Conservation (phyloP, 768 basidiomycete species). For the Mycena filopes region DNA sequence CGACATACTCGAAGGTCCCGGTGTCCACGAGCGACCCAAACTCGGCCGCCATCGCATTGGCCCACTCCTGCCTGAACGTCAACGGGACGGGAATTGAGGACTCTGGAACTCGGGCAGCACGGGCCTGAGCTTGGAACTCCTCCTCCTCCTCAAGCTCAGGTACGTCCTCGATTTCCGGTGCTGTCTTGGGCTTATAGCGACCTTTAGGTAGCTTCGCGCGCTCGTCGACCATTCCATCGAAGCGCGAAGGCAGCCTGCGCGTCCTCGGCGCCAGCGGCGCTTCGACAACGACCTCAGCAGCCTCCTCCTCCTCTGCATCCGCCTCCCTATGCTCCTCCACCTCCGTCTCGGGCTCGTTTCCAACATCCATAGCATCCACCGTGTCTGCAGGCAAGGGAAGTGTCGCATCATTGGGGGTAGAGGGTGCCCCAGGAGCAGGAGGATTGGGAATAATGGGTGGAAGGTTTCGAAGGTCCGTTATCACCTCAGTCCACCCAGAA, state of each 20-base stretch:
- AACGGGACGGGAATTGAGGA: constrained; percentile 2
- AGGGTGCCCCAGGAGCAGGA: background rate
- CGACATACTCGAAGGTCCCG: background rate
- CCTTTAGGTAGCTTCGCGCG: constrained; percentile 3
- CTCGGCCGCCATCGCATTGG: constrained; percentile 1
- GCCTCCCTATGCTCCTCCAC: background rate
- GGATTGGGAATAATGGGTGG: constrained; percentile 1
- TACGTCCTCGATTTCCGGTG: background rate
- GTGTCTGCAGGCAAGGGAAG: background rate
- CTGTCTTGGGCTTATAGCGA: background rate
- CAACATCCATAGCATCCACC: background rate
- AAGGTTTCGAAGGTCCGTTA: constrained; percentile 15
- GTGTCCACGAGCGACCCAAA: constrained; percentile 1
- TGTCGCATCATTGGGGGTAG: background rate
- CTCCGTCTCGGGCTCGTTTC: background rate
- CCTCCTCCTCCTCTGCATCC: background rate
- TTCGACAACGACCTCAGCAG: background rate
- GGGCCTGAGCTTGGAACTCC: constrained; percentile 7
- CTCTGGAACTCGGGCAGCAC: background rate
- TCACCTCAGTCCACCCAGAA: constrained; percentile 17
- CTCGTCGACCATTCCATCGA: constrained; percentile 9
- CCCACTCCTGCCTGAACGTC: constrained; percentile 7
- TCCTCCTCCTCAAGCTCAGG: constrained; percentile 16
- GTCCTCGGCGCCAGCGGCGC: background rate
- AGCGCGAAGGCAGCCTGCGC: background rate